A percentile compares a stretch with the other conserved stretches of the same genome.
Conservation (phyloP, 75 land plant genomes). For the Larix kaempferi region DNA sequence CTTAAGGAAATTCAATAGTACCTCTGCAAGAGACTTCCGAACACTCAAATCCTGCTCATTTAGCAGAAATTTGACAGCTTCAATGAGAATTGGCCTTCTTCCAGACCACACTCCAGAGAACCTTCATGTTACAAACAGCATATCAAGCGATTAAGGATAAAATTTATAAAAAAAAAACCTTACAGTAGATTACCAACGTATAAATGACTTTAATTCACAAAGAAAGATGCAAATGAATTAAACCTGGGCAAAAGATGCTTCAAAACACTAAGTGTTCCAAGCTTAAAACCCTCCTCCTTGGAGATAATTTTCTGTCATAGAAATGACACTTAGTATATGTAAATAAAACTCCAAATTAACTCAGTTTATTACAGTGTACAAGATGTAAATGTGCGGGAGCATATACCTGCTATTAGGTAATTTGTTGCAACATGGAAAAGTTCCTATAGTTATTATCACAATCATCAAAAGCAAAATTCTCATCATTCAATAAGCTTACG, state of each 20-base stretch:
- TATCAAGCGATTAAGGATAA: not conserved
- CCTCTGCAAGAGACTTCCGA: constrained; percentile 89
- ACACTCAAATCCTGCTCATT: constrained; percentile 72
- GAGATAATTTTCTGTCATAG: constrained; percentile 53
- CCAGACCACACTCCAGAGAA: constrained; percentile 76
- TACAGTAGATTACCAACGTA: not conserved
- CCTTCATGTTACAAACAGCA: constrained; percentile 29
- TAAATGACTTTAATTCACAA: not conserved
- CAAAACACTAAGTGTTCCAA: constrained; percentile 74
- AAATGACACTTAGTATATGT: constrained; percentile 9
- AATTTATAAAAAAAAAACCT: constrained; percentile 2
- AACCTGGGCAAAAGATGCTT: constrained; percentile 97
- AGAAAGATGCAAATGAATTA: constrained; percentile 2
- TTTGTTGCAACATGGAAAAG: not conserved
- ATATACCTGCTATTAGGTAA: not conserved
- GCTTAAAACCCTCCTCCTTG: constrained; percentile 67
- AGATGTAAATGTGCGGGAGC: not conserved
- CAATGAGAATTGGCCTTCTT: constrained; percentile 59
- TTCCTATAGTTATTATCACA: not conserved
- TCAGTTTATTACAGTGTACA: not conserved
- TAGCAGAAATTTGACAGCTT: constrained; percentile 64
- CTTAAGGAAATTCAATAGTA: constrained; percentile 11
- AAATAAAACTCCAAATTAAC: not conserved
- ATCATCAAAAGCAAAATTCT: not conserved
- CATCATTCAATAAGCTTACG: constrained; percentile 18